Conservation (phyloP, 352 stramenopile species). For the Pilasporangium apinafurcum region DNA sequence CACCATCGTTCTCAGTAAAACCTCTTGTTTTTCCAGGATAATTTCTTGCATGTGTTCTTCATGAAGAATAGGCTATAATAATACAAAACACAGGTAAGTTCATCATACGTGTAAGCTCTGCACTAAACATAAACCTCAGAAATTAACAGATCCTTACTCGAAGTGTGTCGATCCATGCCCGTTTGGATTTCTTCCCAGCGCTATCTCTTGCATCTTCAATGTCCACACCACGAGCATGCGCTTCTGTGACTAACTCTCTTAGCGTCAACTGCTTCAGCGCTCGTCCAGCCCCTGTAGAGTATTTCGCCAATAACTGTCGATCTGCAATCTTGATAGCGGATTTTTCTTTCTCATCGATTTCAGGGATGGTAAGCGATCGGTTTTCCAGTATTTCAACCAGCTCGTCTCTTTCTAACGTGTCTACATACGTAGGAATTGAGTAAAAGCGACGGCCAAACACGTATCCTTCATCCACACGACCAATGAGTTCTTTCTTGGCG, state of each 20-base stretch:
- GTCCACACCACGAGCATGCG: constrained; percentile 31
- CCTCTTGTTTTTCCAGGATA: constrained; percentile 29
- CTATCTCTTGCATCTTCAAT: constrained; percentile 21
- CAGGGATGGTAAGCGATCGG: constrained; percentile 15
- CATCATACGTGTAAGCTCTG: too few relatives aligned
- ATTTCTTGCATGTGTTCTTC: constrained; percentile 20
- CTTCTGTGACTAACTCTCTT: constrained; percentile 53
- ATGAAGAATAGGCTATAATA: constrained; percentile 17
- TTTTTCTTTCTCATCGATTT: constrained; percentile 23
- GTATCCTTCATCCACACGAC: constrained; percentile 45
- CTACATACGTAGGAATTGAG: constrained; percentile 43
- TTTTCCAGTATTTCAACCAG: constrained; percentile 23
- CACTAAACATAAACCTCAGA: neutral
- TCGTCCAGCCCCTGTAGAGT: constrained; percentile 28
- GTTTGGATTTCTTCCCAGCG: constrained; percentile 59
- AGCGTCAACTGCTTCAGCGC: constrained; percentile 51
- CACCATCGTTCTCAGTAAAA: constrained; percentile 30
- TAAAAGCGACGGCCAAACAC: constrained; percentile 61
- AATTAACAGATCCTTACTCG: constrained; percentile 12
- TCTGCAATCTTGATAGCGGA: constrained; percentile 38
- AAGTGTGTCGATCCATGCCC: constrained; percentile 46
- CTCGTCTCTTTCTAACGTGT: constrained; percentile 34
- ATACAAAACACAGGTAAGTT: neutral
- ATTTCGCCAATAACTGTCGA: constrained; percentile 32
- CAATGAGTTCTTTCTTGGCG: constrained; percentile 32